Evolutionary conservation across 2,329 filamentous ascomycete genomes (phyloP).

Genomic region (Phoma sp.): DNA sequence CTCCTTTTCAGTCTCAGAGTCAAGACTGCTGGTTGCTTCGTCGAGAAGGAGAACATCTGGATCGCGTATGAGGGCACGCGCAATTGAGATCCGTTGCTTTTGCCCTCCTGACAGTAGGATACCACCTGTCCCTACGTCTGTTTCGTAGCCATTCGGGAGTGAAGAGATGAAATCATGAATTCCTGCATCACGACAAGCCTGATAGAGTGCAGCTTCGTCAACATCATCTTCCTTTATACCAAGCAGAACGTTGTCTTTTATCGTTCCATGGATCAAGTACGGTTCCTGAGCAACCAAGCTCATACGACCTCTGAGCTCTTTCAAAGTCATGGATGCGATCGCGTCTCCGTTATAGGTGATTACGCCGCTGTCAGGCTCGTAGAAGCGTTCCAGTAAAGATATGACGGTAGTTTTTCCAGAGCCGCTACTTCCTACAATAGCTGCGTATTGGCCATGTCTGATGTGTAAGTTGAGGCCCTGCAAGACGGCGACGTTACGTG

Average conservation of each 20-base stretch:
- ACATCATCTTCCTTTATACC: conserved; percentile 52
- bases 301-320: conserved; percentile 70
- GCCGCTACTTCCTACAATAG: conserved; percentile 70
- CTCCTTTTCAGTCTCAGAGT: conserved; percentile 69
- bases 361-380: conserved; percentile 75
- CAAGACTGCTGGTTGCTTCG: conserved; percentile 66
- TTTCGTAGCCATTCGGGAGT: conserved; percentile 38
- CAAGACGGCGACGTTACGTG: conserved; percentile 85
- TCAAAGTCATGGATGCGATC: conserved; percentile 52
- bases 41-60: conserved; percentile 65
- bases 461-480: conserved; percentile 52
- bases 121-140: conserved; percentile 46
- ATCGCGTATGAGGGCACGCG: conserved; percentile 68
- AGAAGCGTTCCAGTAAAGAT: conserved; percentile 89
- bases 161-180: conserved; percentile 42
- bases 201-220: conserved; percentile 49
- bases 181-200: conserved; percentile 60
- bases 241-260: conserved; percentile 56
- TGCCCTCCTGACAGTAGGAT: conserved; percentile 76
- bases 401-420: conserved; percentile 94
- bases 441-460: conserved; percentile 60
- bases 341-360: conserved; percentile 73
- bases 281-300: conserved; percentile 62
- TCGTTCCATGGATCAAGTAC: conserved; percentile 52
- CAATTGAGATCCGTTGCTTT: conserved; percentile 77